Evolutionary conservation across 495 filamentous ascomycete genomes (phyloP).

Genomic region (Podospora conica): DNA sequence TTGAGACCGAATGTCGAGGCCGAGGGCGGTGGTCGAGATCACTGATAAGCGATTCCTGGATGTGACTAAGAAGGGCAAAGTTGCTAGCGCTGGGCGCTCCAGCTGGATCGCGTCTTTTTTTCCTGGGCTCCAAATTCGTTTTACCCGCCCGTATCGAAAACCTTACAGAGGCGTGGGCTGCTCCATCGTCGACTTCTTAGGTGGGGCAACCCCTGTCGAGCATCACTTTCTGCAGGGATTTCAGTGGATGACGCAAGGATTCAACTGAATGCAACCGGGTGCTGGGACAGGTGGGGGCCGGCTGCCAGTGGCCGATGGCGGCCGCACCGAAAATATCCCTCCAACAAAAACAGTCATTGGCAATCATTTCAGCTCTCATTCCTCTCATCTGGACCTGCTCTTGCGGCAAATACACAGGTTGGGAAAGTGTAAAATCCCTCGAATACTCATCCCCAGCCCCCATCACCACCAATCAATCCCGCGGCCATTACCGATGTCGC

Average conservation of each 20-base stretch:
- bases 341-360: neutral
- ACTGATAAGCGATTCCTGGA: slow-evolving; percentile 7
- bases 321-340: neutral
- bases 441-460: neutral
- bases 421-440: neutral
- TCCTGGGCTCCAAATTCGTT: neutral
- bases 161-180: neutral
- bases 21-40: neutral
- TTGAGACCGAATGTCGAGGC: neutral
- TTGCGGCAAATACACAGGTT: neutral
- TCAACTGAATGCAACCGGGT: neutral
- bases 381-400: neutral
- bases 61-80: neutral
- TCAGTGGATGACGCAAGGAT: slow-evolving; percentile 5
- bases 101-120: slow-evolving; percentile 10
- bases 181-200: neutral
- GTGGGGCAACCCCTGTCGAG: neutral
- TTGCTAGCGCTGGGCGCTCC: slow-evolving; percentile 4
- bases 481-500: neutral
- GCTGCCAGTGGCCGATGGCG: neutral
- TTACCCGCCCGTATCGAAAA: slow-evolving; percentile 1
- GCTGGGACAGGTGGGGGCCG: neutral
- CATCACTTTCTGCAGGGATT: neutral
- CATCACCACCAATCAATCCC: neutral
- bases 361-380: neutral